Evolutionary conservation across 148 eudicot genomes (phyloP).

Genomic region (Vaccinium darrowii): DNA sequence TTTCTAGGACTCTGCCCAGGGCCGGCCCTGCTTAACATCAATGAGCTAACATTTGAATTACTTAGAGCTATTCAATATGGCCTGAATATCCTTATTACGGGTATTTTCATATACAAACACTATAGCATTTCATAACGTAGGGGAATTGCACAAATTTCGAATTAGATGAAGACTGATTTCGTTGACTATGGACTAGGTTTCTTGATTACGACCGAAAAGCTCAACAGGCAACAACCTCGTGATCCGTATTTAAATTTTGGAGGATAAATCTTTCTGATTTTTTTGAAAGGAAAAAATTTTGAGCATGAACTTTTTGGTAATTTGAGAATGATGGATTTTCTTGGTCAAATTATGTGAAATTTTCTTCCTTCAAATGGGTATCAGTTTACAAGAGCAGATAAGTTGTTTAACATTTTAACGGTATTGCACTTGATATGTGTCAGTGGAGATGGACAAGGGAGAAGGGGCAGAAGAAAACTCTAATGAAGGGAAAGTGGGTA

Average conservation of each 20-base stretch:
- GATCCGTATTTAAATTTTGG: not conserved
- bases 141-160: not conserved
- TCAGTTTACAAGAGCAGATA: not conserved
- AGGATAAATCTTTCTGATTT: not conserved
- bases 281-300: not conserved
- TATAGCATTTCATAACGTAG: not conserved
- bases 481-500: conserved; percentile 14
- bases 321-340: not conserved
- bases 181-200: not conserved
- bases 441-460: conserved; percentile 35
- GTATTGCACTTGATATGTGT: conserved; percentile 15
- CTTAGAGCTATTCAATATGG: not conserved
- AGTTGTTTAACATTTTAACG: not conserved
- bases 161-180: not conserved
- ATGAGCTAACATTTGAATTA: not conserved
- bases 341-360: not conserved
- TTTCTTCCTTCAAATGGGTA: not conserved
- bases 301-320: not conserved
- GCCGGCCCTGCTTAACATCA: not conserved
- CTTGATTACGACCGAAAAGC: not conserved
- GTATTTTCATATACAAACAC: not conserved
- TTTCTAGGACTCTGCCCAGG: not conserved
- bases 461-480: conserved; percentile 11
- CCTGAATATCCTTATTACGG: not conserved
- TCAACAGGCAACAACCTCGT: not conserved